Evolutionary conservation across 331 rosid genomes (phyloP), one percentile per base, ranked within the genome.

Genomic region (Erythrophleum ivorense): DNA sequence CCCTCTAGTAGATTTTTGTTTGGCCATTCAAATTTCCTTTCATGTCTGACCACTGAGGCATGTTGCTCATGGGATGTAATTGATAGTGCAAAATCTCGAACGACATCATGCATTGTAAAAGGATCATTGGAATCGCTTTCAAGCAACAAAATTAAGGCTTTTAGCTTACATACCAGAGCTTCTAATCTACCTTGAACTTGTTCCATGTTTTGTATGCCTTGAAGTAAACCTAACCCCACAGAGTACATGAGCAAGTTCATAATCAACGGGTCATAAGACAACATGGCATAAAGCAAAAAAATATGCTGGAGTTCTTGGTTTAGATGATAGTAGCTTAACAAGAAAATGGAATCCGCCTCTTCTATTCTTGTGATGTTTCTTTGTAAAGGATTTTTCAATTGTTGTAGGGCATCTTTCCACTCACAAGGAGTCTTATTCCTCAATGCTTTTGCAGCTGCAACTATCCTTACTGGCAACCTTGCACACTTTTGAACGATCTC

Each of bases 161-260:
- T 67, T 2, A 85, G 58, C 40, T 50, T 49, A 3, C 19, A 2
- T 14, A 80, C 38, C 21, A 70, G 0, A 0, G 2, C 6, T 16
- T 5, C 0, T 0, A 85, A 31, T 49, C 29, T 58, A 50, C 10
- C 9, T 9, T 16, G 15, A 7, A 86, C 83, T 0, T 83, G 67
- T 18, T 50, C 15, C 2, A 59, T 2, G 1, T 81, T 46, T 15
- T 16, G 0, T 2, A 71, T 6, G 0, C 7, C 45, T 40, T 41
- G 1, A 18, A 82, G 36, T n/a, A 82, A 12, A 36, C 72, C 49
- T 62, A 76, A 34, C 10, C 88, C 79, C 6, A 65, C 5, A 15
- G 52, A 43, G 3, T 79, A 79, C 14, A 31, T 87, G 36, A 79
- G 11, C 16, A 84, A 34, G 55, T 87, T 79, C 5, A 6, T 29